These are phyloP conservation scores for Penicillium aurantiogriseum DNA, from an alignment of 2,329 filamentous ascomycete species.

Conservation along the genomic window DNA sequence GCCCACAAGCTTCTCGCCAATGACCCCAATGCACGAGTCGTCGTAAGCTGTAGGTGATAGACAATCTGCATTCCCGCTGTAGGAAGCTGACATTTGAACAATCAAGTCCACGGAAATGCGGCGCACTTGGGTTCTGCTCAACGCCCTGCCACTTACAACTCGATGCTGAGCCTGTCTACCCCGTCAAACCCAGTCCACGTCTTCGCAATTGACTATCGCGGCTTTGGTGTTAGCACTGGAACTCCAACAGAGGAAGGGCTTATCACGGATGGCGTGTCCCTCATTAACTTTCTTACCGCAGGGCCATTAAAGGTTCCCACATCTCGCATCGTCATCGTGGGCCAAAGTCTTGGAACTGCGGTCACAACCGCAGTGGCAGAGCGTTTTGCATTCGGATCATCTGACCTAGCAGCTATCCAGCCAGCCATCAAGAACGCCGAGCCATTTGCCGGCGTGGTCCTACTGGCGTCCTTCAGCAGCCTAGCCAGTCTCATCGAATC, in stretches of 20 bases:
- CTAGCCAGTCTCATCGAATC: conserved; percentile 70
- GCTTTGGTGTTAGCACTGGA: conserved; percentile 80
- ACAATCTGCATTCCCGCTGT: neutral
- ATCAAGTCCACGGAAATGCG: conserved; percentile 62
- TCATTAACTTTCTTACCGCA: conserved; percentile 63
- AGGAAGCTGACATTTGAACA: conserved; percentile 12
- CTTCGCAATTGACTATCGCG: conserved; percentile 86
- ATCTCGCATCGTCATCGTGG: conserved; percentile 73
- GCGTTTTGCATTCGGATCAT: conserved; percentile 57
- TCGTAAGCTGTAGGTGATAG: conserved; percentile 53
- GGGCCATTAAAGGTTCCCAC: conserved; percentile 65
- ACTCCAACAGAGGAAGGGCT: conserved; percentile 75
- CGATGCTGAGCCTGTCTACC: conserved; percentile 68
- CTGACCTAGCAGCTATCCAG: conserved; percentile 34
- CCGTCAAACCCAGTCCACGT: conserved; percentile 66
- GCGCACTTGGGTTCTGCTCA: conserved; percentile 78
- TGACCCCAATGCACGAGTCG: conserved; percentile 52
- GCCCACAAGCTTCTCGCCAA: conserved; percentile 52
- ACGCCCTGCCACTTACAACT: conserved; percentile 74
- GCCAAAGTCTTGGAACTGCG: conserved; percentile 85
- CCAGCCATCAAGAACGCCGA: conserved; percentile 47
- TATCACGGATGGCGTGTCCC: conserved; percentile 71
- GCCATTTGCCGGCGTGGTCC: conserved; percentile 75
- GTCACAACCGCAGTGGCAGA: conserved; percentile 74
- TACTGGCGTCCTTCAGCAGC: conserved; percentile 76